Evolutionary conservation across 495 filamentous ascomycete species (phyloP), one percentile per base, ranked within the genome.

Genomic region (Sporormia fimetaria): DNA sequence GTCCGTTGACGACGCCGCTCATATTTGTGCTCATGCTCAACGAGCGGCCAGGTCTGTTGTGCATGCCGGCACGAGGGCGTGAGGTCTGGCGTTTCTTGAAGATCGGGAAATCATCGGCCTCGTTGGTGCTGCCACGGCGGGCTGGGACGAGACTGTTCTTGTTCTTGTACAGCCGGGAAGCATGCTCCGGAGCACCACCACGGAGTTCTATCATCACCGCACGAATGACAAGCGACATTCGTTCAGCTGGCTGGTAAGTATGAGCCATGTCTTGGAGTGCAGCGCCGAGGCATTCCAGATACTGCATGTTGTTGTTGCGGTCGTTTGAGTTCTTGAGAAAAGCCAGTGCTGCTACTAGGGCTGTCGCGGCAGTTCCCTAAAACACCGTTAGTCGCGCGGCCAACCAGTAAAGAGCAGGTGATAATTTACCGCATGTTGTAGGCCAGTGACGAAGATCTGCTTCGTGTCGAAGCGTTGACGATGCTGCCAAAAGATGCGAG

Each of bases 401-500:
- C 3, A 14, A 36, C 12, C 15, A 26, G 2, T 22, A 10, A 18
- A 9, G 17, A 11, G 24, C 21, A 32, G 22, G n/a, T 3, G 16
- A 16, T 17, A 12, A 42, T 42, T 31, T 42, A 47, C 53, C 7
- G 69, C 68, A 39, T 72, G 68, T 42, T 74, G 70, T 28, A 70
- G 55, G 3, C 60, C 65, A 6, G 60, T 60, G 26, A 65, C 47
- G 37, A 60, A 61, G 16, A 67, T 68, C 39, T 63, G 61, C 24
- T 57, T 53, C 12, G 64, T 61, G 32, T 71, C 66, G 34, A 68
- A 71, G 7, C 67, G 62, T 49, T 68, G 61, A 9, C 65, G 61
- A 42, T 68, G 67, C 21, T 69, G 65, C 63, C 63, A 69, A 41
- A 74, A 66, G 39, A 72, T 70, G 6, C 65, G 56, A 0, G 67